Evolutionary conservation across 331 rosid species (phyloP).

Genomic region (Quercus tomentella): DNA sequence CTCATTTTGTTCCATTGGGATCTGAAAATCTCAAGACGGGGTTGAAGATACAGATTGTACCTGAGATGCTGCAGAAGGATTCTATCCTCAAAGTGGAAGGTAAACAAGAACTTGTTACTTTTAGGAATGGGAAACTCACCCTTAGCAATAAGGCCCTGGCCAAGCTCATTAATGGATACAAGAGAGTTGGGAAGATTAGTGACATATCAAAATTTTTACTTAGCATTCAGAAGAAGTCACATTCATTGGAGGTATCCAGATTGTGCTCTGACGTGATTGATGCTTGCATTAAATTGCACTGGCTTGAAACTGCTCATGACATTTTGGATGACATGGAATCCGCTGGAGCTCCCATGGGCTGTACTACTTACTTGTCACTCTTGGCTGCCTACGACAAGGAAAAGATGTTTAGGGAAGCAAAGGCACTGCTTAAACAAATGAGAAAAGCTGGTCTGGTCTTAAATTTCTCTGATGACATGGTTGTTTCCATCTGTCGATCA

Average conservation of each 20-base stretch:
- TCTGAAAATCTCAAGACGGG: slow-evolving; percentile 55
- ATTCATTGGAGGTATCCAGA: slow-evolving; percentile 44
- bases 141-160: slow-evolving; percentile 61
- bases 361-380: slow-evolving; percentile 37
- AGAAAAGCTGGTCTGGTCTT: slow-evolving; percentile 31
- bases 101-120: slow-evolving; percentile 49
- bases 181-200: slow-evolving; percentile 37
- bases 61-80: slow-evolving; percentile 64
- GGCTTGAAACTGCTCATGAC: slow-evolving; percentile 91
- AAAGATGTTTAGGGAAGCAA: slow-evolving; percentile 62
- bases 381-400: slow-evolving; percentile 52
- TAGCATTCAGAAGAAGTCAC: slow-evolving; percentile 35
- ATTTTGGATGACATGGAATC: slow-evolving; percentile 72
- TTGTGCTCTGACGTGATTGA: slow-evolving; percentile 54
- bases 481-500: slow-evolving; percentile 18
- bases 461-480: slow-evolving; percentile 36
- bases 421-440: slow-evolving; percentile 69
- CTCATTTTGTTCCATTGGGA: slow-evolving; percentile 63
- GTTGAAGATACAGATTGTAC: slow-evolving; percentile 52
- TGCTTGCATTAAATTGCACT: slow-evolving; percentile 72
- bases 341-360: slow-evolving; percentile 37
- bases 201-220: slow-evolving; percentile 66
- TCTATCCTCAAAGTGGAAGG: slow-evolving; percentile 60
- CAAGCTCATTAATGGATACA: slow-evolving; percentile 51
- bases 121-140: slow-evolving; percentile 60